These are phyloP conservation scores for Babesia caballi DNA, from an alignment of 169 alveolate genomes.

Conservation along the genomic window DNA sequence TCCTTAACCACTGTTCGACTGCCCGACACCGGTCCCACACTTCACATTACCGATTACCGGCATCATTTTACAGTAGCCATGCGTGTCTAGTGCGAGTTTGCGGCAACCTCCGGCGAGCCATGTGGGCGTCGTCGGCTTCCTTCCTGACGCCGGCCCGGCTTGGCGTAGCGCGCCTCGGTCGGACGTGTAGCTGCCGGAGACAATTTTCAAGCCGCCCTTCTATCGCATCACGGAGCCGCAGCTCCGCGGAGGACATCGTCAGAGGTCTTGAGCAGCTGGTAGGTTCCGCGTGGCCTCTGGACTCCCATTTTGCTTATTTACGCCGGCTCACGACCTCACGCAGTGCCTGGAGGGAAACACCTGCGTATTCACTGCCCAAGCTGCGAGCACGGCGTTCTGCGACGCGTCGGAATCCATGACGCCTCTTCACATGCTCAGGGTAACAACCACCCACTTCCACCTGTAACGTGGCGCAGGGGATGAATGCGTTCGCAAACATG, in stretches of 20 bases:
- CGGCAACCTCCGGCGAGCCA: neutral
- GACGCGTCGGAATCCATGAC: constrained; percentile 30
- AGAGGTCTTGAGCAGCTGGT: constrained; percentile 49
- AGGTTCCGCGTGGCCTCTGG: neutral
- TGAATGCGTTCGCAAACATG: constrained; percentile 37
- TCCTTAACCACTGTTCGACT: neutral
- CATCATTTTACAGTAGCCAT: neutral
- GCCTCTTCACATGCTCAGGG: constrained; percentile 60
- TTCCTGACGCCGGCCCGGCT: neutral
- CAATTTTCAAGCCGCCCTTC: neutral
- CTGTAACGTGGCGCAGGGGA: neutral
- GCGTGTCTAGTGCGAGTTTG: neutral
- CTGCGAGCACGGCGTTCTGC: constrained; percentile 18
- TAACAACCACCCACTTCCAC: neutral
- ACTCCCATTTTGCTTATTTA: neutral
- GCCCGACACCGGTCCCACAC: neutral
- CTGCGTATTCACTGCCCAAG: neutral
- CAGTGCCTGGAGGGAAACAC: constrained; percentile 33
- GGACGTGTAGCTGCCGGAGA: neutral
- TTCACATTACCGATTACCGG: neutral
- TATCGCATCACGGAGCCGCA: neutral
- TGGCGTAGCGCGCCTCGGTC: neutral
- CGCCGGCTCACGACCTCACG: neutral
- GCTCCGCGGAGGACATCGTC: constrained; percentile 2
- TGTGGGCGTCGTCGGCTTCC: constrained; percentile 5